Evolutionary conservation across 108 stramenopile species (phyloP), one percentile per base, ranked within the genome.

Genomic region (Nitzschia palea): DNA sequence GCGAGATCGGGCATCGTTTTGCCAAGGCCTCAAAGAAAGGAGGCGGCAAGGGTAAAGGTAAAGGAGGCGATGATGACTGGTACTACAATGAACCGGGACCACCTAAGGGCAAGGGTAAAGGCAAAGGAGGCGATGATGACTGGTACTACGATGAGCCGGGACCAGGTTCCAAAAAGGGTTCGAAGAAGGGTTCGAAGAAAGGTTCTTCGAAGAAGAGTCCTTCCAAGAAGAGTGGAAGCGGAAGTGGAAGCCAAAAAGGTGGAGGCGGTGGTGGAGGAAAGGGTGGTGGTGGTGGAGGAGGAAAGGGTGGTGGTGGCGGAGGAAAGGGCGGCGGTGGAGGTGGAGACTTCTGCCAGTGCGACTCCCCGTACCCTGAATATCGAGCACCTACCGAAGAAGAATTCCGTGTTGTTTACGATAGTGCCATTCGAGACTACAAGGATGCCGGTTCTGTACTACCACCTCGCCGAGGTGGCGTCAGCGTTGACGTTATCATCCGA

Each of bases 371-470:
- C 44, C 74, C 74, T 5, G 45, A 67, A 42, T 67, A 62, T 17
- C 62, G 74, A 14, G n/a, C 60, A 22, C 74, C 74, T 23, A 68
- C 74, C 4, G 74, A 75, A 45, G 66, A 62, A 43, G 74, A 75
- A 34, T 75, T 75, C 60, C 55, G 57, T 25, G 43, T 27, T 14
- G 74, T 32, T 8, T 75, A 75, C 56, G 56, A 65, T 54, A 43
- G 33, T 33, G 51, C 51, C 33, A 65, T 48, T 48, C 25, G 17
- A 18, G 47, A 53, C 12, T 30, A 28, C 29, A 28, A 35, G 33
- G 10, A 9, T 53, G 65, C 32, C n/a, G n/a, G n/a, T n/a, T 23
- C 48, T 14, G 18, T 20, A 32, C 8, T 54, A 31, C 31, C 52
- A 66, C 44, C 64, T 26, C 15, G 54, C 15, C 27, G 61, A 20